Evolutionary conservation across 176 grass and related monocot species (phyloP), one percentile per base, ranked within the genome.

Genomic region (Aechmea fasciata): DNA sequence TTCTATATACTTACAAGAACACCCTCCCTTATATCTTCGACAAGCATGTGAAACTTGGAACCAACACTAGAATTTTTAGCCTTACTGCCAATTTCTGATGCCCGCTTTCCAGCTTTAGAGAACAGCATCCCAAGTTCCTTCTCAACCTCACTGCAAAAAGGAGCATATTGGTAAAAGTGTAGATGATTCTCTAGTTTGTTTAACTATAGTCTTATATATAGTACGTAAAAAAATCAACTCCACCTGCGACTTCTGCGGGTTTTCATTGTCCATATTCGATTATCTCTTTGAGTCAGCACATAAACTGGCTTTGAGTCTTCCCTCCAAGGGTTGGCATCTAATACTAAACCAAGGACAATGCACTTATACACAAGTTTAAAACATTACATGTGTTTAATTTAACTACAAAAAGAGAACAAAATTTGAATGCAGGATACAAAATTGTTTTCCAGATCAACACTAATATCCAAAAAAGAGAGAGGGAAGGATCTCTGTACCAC

Each of bases 311-410:
- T 97, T 0, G 89, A 64, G 50, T 82, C 89, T 83, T 92, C 94
- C 29, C 94, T 92, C 94, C 94, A 97, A 51, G 94, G 94, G 77
- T 97, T 97, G 73, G 84, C 82, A 66, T 97, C 94, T 69, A 97
- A 57, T 13, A 97, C 94, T 97, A 66, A 81, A 62, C 82, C 28
- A 52, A 83, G 47, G 11, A 84, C 2, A 18, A 68, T 9, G 49
- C 0, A 23, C 48, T 84, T 53, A 80, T 51, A 12, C 52, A 68
- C 18, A 13, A 25, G 49, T 63, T 50, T 18, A 68, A 68, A 68
- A 26, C 14, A 3, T 18, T 28, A 20, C 22, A 68, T 68, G 9
- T 7, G 33, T 41, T 41, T 41, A 4, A 41, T 41, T 41, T 41
- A 41, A 41, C 33, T 41, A 41, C 33, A 41, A 41, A 41, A 41